Base-by-base conservation (phyloP, 2,329 filamentous ascomycete genomes). In the Exophiala sideris region DNA sequence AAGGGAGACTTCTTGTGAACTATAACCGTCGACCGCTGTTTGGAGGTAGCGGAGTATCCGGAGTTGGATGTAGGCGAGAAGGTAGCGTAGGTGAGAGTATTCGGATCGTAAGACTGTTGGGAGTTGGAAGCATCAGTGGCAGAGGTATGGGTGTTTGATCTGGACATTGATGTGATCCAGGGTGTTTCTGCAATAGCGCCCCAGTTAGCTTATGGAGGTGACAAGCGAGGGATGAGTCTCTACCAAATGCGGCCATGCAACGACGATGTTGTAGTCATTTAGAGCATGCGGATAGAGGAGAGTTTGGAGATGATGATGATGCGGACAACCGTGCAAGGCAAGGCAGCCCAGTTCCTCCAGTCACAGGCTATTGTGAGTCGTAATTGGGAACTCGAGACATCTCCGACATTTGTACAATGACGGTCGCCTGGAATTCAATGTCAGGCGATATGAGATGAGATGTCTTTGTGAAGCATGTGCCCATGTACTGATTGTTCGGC, bases 1-100 rank as follows among this genome's bases (percentile, higher is more conserved):
- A 99, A 75, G 9, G 94, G 94, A 12, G 90, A 96, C 74, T 97
- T 99, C 71, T 96, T 92, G 72, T 97, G 91, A 16, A 99, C 91
- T 63, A 97, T 84, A 64, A 99, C 91, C 53, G 90, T 95, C 14
- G 90, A 95, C 42, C 89, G 85, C 58, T 92, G 87, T 67, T 88
- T 87, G 39, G 84, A 84, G 35, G 84, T 81, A 44, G 86, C 78
- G 4, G 84, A 80, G 35, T 82, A 81, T 52, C 86, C 82, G 41
- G 84, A 86, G 62, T 91, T 81, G 18, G 87, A 89, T 18, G 86
- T 82, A 32, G 94, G 91, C 4, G 92, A 94, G 76, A 99, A 99
- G 66, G 89, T 82, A 60, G 94, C 94, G 68, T 88, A 85, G 42
- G 92, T 97, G 44, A 90, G 87, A 52, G 82, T 79, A 61, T 74